phyloP scores from a whole-genome alignment of 495 filamentous ascomycete genomes.

The Penicillium desertorum region DNA sequence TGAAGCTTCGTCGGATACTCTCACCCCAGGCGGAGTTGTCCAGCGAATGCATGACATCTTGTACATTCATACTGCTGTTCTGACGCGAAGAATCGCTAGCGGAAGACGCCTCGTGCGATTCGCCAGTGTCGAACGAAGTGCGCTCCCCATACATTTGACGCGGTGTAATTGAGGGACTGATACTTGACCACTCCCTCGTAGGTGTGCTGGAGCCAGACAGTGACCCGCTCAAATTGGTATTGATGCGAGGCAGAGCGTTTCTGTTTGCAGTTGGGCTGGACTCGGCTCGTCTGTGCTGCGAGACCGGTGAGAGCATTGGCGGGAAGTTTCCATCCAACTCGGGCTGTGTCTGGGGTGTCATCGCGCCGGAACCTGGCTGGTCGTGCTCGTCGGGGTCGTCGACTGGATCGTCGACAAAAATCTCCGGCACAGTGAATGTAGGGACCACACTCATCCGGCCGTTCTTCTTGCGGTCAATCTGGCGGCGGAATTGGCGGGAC shows the following conservation, averaged over 20 bases:
- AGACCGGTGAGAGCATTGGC: slow-evolving; percentile 42
- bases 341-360: slow-evolving; percentile 25
- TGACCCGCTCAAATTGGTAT: slow-evolving; percentile 40
- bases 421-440: slow-evolving; percentile 84
- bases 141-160: slow-evolving; percentile 33
- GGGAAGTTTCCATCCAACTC: slow-evolving; percentile 21
- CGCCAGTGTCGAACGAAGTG: slow-evolving; percentile 32
- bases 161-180: slow-evolving; percentile 45
- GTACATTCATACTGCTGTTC: slow-evolving; percentile 69
- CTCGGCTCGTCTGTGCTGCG: slow-evolving; percentile 28
- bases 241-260: slow-evolving; percentile 36
- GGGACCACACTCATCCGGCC: slow-evolving; percentile 75
- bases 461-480: slow-evolving; percentile 63
- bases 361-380: slow-evolving; percentile 21
- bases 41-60: slow-evolving; percentile 76
- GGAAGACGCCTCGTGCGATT: slow-evolving; percentile 16
- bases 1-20: slow-evolving; percentile 87
- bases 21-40: slow-evolving; percentile 89
- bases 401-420: slow-evolving; percentile 74
- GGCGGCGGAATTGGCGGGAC: slow-evolving; percentile 75
- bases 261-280: slow-evolving; percentile 28
- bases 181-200: slow-evolving; percentile 47
- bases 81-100: slow-evolving; percentile 36
- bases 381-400: slow-evolving; percentile 31
- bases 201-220: slow-evolving; percentile 34